Evolutionary conservation across 2,329 filamentous ascomycete species (phyloP), one percentile per base, ranked within the genome.

Genomic region (Neofusicoccum sp.): DNA sequence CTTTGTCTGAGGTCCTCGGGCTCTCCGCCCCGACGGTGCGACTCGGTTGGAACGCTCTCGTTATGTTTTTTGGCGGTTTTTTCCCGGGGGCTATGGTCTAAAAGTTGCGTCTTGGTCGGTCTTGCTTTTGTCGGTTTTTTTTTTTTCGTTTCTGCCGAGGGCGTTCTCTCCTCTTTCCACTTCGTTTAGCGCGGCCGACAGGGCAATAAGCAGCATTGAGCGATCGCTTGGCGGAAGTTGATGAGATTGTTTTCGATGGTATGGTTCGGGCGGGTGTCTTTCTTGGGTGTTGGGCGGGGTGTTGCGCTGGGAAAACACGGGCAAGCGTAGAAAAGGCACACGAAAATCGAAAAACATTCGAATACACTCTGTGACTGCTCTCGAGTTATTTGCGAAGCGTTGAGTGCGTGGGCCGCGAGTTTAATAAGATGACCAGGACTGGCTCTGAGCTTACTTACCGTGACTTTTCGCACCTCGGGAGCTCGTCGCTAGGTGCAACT

Each of bases 81-180:
- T 8, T 12, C 16, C 34, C 16, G 8, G 58, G 57, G 14, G 16
- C 11, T 20, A 60, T 53, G 58, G 36, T 51, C 31, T 38, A 49
- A 60, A 60, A 60, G 58, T 60, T 60, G 58, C 45, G 34, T 53
- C 33, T 58, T 56, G 41, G 54, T 58, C 43, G 41, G 33, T 58
- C 54, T 45, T 44, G 47, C 38, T 53, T 38, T 45, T 47, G 26
- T 33, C 31, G 33, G 38, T 6, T 41, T 40, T 51, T 31, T 8
- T 41, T 59, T 41, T 36, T 51, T 40, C 51, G 24, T 11, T 43
- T 56, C n/a, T 28, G 11, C 24, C 11, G 51, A 56, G 51, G 51
- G 51, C 51, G 38, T 16, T 41, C 38, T 34, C 31, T 36, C 51
- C 51, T 56, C 51, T 24, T 56, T 56, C 38, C 38, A 41, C 33